These are phyloP conservation scores for Schwanniomyces occidentalis DNA, from an alignment of 805 yeast genomes.

Conservation along the genomic window DNA sequence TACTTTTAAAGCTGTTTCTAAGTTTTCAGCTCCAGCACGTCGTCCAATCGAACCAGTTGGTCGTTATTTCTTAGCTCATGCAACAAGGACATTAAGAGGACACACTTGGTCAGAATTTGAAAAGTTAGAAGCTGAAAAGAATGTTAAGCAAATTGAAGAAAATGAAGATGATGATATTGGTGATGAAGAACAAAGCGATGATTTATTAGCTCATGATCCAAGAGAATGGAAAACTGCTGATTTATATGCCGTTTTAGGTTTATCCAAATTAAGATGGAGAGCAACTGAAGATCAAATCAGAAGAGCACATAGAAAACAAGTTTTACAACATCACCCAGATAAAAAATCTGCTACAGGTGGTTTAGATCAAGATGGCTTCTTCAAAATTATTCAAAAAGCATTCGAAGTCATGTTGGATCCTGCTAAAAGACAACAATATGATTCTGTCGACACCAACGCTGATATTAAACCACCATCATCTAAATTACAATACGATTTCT, in stretches of 20 bases:
- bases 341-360: constrained; percentile 92
- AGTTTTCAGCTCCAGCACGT: constrained; percentile 60
- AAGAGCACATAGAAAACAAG: constrained; percentile 96
- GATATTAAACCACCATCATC: constrained; percentile 77
- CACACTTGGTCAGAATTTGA: constrained; percentile 99
- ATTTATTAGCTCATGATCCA: constrained; percentile 85
- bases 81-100: constrained; percentile 91
- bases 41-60: constrained; percentile 97
- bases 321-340: constrained; percentile 96
- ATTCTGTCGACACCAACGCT: constrained; percentile 90
- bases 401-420: constrained; percentile 87
- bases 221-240: constrained; percentile 98
- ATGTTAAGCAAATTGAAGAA: constrained; percentile 71
- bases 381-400: constrained; percentile 97
- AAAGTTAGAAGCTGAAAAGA: constrained; percentile 86
- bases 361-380: constrained; percentile 91
- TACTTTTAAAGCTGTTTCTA: constrained; percentile 50
- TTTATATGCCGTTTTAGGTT: constrained; percentile 93
- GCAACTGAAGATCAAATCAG: constrained; percentile 93
- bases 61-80: constrained; percentile 92
- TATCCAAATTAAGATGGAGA: constrained; percentile 83
- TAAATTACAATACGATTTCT: constrained; percentile 74
- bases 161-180: constrained; percentile 62
- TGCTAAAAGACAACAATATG: constrained; percentile 85
- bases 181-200: constrained; percentile 70